phyloP scores from a whole-genome alignment of 495 filamentous ascomycete species.

The Bacidia rubella region DNA sequence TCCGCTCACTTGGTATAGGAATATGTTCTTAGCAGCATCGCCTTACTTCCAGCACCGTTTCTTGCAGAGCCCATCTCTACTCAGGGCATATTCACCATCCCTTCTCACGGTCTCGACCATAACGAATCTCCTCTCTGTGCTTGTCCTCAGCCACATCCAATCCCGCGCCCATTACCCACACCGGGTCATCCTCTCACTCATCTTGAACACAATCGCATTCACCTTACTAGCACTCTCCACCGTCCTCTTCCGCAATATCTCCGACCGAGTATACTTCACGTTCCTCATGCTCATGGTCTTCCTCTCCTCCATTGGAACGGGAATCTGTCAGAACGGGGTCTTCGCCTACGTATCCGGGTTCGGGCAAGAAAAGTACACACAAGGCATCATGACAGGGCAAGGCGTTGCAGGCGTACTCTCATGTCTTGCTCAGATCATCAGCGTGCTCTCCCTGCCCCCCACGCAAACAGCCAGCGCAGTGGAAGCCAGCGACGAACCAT shows the following conservation, averaged over 20 bases:
- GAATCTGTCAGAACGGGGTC: constrained; percentile 83
- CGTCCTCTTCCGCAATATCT: constrained; percentile 42
- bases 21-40: constrained; percentile 83
- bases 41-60: constrained; percentile 61
- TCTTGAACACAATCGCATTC: constrained; percentile 61
- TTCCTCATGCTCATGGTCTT: constrained; percentile 82
- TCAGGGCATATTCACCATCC: constrained; percentile 69
- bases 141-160: constrained; percentile 67
- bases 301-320: constrained; percentile 59
- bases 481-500: constrained; percentile 9
- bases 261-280: constrained; percentile 52
- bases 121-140: constrained; percentile 60
- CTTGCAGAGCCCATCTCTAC: constrained; percentile 50
- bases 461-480: constrained; percentile 2
- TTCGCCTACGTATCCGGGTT: constrained; percentile 86
- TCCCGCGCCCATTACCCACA: constrained; percentile 67
- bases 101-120: constrained; percentile 77
- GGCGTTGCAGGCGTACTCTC: constrained; percentile 86
- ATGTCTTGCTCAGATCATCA: constrained; percentile 68
- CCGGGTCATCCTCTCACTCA: constrained; percentile 60
- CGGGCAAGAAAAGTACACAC: constrained; percentile 55
- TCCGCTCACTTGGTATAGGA: constrained; percentile 47
- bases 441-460: constrained; percentile 54
- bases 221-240: constrained; percentile 71
- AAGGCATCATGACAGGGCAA: constrained; percentile 93